A percentile compares a stretch with the other conserved stretches of the same genome.
Conservation (phyloP, 75 land plant species). For the Pinus albicaulis region DNA sequence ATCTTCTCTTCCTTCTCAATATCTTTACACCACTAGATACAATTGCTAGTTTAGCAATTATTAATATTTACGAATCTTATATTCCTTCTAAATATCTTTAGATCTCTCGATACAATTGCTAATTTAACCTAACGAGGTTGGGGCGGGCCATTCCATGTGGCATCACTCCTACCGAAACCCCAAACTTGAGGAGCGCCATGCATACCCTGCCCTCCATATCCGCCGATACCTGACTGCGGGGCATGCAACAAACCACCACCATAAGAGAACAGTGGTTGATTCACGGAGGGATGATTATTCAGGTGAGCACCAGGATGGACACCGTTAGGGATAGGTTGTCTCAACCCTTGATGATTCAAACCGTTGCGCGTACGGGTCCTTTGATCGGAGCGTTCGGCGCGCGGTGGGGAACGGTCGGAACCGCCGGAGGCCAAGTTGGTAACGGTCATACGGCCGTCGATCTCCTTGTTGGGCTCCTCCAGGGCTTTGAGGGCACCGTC, state of each 20-base stretch:
- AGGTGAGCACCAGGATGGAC: conserved; percentile 1
- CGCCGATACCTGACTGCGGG: conserved; percentile 1
- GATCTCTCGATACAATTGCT: too few species aligned
- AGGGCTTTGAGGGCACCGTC: conserved; percentile 76
- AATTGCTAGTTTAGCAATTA: too few species aligned
- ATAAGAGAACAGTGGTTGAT: background rate
- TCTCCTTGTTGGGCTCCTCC: conserved; percentile 76
- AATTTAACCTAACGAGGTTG: too few species aligned
- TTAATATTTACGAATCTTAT: too few species aligned
- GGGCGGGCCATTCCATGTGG: conserved; percentile 20
- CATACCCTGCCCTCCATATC: conserved; percentile 18
- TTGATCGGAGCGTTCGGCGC: background rate
- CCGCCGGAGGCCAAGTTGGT: conserved; percentile 75
- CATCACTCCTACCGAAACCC: background rate
- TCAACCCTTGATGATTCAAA: conserved; percentile 25
- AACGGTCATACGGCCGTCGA: conserved; percentile 84
- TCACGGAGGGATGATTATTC: background rate
- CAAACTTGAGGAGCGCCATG: background rate
- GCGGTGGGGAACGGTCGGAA: conserved; percentile 13
- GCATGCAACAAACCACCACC: too few species aligned
- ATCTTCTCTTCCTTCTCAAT: too few species aligned
- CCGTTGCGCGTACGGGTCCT: conserved; percentile 5
- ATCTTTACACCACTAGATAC: too few species aligned
- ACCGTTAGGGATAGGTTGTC: conserved; percentile 15
- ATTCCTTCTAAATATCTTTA: too few species aligned